Evolutionary conservation across 2,329 filamentous ascomycete species (phyloP).

Genomic region (Phaeosphaeriaceae sp.): DNA sequence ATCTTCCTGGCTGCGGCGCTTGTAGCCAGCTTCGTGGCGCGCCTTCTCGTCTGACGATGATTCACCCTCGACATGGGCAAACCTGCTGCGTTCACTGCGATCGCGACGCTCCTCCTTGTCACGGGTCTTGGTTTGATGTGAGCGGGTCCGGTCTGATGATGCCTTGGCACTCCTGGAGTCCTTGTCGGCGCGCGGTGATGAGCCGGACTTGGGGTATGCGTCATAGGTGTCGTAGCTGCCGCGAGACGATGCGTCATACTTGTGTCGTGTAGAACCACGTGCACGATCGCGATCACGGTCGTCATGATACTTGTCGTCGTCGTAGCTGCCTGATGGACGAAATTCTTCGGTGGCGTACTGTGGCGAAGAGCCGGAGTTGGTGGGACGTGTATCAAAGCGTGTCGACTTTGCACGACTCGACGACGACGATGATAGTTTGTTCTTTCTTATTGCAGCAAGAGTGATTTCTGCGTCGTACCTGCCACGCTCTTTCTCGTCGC

Average conservation of each 20-base stretch:
- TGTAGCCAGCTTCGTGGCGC: constrained; percentile 40
- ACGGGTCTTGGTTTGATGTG: constrained; percentile 48
- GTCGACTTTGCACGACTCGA: constrained; percentile 37
- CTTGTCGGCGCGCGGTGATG: constrained; percentile 36
- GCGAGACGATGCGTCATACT: constrained; percentile 38
- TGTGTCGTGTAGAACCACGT: constrained; percentile 30
- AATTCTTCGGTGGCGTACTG: constrained; percentile 45
- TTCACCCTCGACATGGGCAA: constrained; percentile 41
- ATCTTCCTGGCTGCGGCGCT: constrained; percentile 34
- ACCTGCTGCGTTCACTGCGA: constrained; percentile 31
- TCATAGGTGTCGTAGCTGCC: constrained; percentile 38
- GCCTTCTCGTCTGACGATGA: constrained; percentile 41
- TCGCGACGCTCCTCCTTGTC: constrained; percentile 51
- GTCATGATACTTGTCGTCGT: constrained; percentile 49
- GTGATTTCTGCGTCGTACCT: constrained; percentile 80
- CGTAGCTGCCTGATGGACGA: constrained; percentile 28
- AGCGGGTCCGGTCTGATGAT: constrained; percentile 47
- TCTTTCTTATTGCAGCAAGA: constrained; percentile 68
- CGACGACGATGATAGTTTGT: constrained; percentile 51
- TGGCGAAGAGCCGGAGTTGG: constrained; percentile 30
- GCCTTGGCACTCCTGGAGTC: constrained; percentile 30
- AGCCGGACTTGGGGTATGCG: constrained; percentile 38
- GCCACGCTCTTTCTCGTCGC: constrained; percentile 72
- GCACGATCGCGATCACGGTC: constrained; percentile 26
- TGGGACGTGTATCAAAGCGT: constrained; percentile 42